These are phyloP conservation scores for Fragaria ananassa DNA, from an alignment of 306 rosid species.

Conservation along the genomic window DNA sequence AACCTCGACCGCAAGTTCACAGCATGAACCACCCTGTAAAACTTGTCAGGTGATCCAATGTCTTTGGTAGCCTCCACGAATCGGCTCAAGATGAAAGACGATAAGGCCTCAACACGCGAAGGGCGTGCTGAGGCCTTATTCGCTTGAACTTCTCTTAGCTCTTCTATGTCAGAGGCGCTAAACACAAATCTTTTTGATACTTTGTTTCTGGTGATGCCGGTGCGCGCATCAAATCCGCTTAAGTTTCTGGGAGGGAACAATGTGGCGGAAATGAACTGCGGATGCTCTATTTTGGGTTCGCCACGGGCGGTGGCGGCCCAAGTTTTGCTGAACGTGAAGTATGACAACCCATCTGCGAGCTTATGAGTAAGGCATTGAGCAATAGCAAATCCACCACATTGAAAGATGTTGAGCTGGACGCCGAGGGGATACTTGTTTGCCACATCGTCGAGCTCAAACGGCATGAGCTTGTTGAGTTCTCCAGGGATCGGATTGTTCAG, in stretches of 20 bases:
- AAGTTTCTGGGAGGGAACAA: constrained; percentile 7
- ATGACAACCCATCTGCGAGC: not conserved
- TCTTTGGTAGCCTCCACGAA: not conserved
- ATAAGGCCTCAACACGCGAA: not conserved
- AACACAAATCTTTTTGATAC: no score
- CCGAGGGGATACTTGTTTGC: constrained; percentile 30
- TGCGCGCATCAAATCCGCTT: not conserved
- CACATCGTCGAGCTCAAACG: not conserved
- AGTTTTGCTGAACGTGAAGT: not conserved
- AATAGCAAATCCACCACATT: constrained; percentile 40
- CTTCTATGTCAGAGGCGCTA: not conserved
- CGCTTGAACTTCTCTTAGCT: not conserved
- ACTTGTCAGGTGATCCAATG: not conserved
- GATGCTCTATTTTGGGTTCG: not conserved
- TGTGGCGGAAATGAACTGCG: not conserved
- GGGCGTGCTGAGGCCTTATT: not conserved
- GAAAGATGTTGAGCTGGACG: constrained; percentile 45
- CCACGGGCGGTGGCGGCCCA: not conserved
- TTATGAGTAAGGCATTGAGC: not conserved
- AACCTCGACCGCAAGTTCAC: constrained; percentile 5
- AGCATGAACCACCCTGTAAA: not conserved
- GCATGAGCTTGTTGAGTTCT: constrained; percentile 21
- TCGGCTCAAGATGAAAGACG: not conserved
- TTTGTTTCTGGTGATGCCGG: no score
- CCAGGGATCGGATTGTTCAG: constrained; percentile 40